phyloP scores from a whole-genome alignment of 1,284 basidiomycete genomes.

The Trichosporon sp. region DNA sequence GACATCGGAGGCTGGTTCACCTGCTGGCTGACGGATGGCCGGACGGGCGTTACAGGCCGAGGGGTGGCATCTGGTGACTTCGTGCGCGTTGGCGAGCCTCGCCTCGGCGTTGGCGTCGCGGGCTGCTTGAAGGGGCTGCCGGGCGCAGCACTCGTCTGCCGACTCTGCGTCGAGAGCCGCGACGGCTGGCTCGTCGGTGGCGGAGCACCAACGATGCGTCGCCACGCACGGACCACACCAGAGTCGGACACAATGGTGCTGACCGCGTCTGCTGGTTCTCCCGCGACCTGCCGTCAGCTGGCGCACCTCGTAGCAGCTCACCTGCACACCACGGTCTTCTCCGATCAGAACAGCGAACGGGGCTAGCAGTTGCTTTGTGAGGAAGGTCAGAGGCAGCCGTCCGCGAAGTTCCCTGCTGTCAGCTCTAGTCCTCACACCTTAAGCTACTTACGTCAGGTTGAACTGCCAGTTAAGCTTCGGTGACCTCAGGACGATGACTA shows the following conservation, averaged over 20 bases:
- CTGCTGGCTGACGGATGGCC: neutral
- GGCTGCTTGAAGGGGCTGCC: neutral
- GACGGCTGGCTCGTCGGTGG: constrained; percentile 7
- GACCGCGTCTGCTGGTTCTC: constrained; percentile 6
- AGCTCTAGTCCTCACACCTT: neutral
- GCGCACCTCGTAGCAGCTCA: neutral
- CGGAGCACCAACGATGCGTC: constrained; percentile 14
- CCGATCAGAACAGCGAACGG: constrained; percentile 27
- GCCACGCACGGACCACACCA: constrained; percentile 14
- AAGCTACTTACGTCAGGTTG: constrained; percentile 26
- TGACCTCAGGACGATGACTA: constrained; percentile 16
- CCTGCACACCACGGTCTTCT: constrained; percentile 21
- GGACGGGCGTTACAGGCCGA: constrained; percentile 3
- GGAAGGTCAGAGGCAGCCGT: constrained; percentile 23
- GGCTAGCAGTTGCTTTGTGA: constrained; percentile 30
- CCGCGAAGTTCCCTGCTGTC: constrained; percentile 24
- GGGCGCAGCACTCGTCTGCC: neutral
- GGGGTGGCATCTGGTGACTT: constrained; percentile 13
- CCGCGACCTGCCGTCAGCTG: constrained; percentile 9
- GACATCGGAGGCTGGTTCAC: constrained; percentile 9
- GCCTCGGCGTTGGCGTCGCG: neutral
- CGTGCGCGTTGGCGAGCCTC: neutral
- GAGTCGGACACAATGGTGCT: constrained; percentile 17
- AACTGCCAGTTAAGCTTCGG: constrained; percentile 28
- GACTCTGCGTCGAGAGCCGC: neutral